These are phyloP conservation scores for Vigna mungo DNA, from an alignment of 306 rosid species.

Conservation along the genomic window DNA sequence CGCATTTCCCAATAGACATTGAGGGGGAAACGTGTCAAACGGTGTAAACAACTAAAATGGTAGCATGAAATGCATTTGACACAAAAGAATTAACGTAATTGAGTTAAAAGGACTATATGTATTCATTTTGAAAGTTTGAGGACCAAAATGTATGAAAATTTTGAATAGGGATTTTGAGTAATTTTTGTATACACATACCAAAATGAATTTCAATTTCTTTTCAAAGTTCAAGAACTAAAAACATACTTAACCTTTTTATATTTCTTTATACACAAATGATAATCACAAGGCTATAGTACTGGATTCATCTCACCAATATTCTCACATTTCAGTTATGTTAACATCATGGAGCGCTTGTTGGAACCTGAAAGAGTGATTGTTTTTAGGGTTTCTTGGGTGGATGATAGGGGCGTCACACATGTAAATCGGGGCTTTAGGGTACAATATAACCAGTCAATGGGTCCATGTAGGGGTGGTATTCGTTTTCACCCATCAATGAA, in stretches of 20 bases:
- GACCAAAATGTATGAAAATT: too few relatives aligned
- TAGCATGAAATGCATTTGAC: too few relatives aligned
- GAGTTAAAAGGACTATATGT: too few relatives aligned
- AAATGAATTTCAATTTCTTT: too few relatives aligned
- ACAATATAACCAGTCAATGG: slow-evolving; percentile 94
- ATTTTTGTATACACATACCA: too few relatives aligned
- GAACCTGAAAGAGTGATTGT: slow-evolving; percentile 93
- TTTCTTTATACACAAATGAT: slow-evolving; percentile 16
- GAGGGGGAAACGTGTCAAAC: too few relatives aligned
- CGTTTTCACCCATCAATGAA: slow-evolving; percentile 93
- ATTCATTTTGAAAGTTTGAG: too few relatives aligned
- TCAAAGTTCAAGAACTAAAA: too few relatives aligned
- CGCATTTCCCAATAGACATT: too few relatives aligned
- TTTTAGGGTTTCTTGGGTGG: slow-evolving; percentile 96
- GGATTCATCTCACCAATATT: slow-evolving; percentile 28
- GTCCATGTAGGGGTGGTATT: slow-evolving; percentile 96
- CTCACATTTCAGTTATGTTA: slow-evolving; percentile 78
- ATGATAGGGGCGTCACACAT: slow-evolving; percentile 91
- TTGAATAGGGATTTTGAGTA: too few relatives aligned
- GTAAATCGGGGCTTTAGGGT: slow-evolving; percentile 91
- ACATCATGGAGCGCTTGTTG: slow-evolving; percentile 94
- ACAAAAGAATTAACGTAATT: too few relatives aligned
- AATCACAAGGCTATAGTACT: slow-evolving; percentile 30
- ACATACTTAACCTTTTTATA: neutral
- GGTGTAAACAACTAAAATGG: too few relatives aligned